Conservation (phyloP, 768 basidiomycete species). For the Auriscalpium orientale region DNA sequence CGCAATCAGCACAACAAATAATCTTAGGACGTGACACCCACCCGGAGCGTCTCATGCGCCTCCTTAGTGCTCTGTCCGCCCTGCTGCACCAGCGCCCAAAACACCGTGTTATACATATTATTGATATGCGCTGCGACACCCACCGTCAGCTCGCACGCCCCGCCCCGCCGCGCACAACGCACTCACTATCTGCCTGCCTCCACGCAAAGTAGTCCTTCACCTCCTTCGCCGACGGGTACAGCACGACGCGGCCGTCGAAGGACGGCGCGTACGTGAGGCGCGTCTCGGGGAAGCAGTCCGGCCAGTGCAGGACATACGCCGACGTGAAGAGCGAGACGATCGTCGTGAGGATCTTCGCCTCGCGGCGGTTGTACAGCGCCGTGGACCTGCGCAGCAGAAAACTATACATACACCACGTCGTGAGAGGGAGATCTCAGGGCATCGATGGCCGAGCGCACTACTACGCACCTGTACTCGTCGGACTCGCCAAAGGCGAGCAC, state of each 20-base stretch:
- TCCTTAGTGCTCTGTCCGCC: slow-evolving; percentile 72
- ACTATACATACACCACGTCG: slow-evolving; percentile 33
- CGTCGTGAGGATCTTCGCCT: slow-evolving; percentile 79
- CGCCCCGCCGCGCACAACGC: not conserved
- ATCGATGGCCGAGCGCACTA: no score
- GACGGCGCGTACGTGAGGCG: slow-evolving; percentile 78
- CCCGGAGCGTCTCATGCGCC: slow-evolving; percentile 75
- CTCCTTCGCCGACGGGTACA: slow-evolving; percentile 68
- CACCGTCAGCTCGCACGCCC: no score
- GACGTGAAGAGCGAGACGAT: slow-evolving; percentile 87
- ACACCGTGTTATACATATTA: slow-evolving; percentile 92
- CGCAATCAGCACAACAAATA: not conserved
- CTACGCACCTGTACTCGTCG: slow-evolving; percentile 82
- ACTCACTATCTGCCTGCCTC: slow-evolving; percentile 92
- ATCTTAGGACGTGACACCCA: slow-evolving; percentile 38
- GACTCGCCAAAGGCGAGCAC: slow-evolving; percentile 91
- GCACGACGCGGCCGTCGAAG: slow-evolving; percentile 83
- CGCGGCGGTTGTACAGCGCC: slow-evolving; percentile 75
- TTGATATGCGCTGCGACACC: slow-evolving; percentile 80
- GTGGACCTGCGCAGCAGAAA: slow-evolving; percentile 79
- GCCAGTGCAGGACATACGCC: slow-evolving; percentile 84
- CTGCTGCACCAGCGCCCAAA: slow-evolving; percentile 88
- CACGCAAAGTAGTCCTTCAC: slow-evolving; percentile 92
- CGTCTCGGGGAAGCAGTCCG: slow-evolving; percentile 63
- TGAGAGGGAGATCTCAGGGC: no score